These are phyloP conservation scores for Ceratobasidium theobromae DNA, from an alignment of 1,284 basidiomycete genomes.

Conservation along the genomic window DNA sequence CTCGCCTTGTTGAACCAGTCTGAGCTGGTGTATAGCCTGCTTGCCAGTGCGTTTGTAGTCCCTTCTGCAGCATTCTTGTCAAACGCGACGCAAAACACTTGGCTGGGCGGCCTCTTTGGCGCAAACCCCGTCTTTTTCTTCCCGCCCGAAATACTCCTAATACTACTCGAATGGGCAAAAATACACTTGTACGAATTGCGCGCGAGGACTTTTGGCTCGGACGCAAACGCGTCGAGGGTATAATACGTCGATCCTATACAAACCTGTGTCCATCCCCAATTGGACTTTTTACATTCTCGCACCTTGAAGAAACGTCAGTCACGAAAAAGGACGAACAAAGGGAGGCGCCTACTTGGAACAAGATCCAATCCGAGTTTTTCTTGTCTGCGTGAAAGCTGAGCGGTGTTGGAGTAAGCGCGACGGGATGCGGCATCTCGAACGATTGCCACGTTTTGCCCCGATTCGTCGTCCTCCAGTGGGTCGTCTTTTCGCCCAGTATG, in stretches of 20 bases:
- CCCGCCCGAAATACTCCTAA: constrained; percentile 1
- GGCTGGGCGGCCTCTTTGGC: constrained; percentile 10
- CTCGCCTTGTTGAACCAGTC: constrained; percentile 67
- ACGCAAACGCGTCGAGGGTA: constrained; percentile 78
- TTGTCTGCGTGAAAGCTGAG: constrained; percentile 82
- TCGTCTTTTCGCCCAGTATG: constrained; percentile 67
- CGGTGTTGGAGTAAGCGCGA: constrained; percentile 61
- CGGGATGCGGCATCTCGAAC: constrained; percentile 67
- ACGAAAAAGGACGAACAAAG: neutral
- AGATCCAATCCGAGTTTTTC: constrained; percentile 47
- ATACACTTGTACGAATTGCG: constrained; percentile 73
- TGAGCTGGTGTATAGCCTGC: constrained; percentile 73
- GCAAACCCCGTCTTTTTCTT: constrained; percentile 21
- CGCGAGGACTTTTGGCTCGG: constrained; percentile 60
- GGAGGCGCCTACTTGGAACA: neutral
- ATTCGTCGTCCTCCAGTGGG: constrained; percentile 83
- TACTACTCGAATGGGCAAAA: constrained; percentile 56
- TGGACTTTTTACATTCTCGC: constrained; percentile 16
- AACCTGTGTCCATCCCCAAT: constrained; percentile 9
- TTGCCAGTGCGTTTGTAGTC: constrained; percentile 57
- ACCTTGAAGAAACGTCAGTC: constrained; percentile 26
- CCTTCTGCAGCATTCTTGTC: constrained; percentile 55
- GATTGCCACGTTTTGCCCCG: constrained; percentile 81
- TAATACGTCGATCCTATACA: constrained; percentile 63
- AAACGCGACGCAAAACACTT: constrained; percentile 81